Evolutionary conservation across 1,284 basidiomycete genomes (phyloP).

Genomic region (Heterobasidion annosum): DNA sequence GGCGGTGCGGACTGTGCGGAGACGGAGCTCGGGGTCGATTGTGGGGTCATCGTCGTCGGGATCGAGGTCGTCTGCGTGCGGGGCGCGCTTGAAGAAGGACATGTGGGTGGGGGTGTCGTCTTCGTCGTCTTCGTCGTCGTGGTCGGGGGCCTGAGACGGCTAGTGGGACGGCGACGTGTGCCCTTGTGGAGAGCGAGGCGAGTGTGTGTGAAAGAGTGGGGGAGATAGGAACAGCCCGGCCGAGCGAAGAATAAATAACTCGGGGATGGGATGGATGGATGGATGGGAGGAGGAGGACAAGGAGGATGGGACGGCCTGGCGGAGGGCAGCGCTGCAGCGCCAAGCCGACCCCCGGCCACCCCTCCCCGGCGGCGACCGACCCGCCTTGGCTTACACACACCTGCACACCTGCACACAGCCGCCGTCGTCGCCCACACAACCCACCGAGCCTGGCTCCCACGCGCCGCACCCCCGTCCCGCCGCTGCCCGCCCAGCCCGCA

Average conservation of each 20-base stretch:
- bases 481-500: no score
- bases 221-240: no score
- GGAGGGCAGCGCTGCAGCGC: background rate
- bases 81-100: conserved; percentile 9
- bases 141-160: background rate
- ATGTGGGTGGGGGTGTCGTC: conserved; percentile 7
- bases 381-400: no score
- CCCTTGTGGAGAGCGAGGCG: background rate
- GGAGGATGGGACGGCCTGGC: background rate
- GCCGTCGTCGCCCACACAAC: no score
- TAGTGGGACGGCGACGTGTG: background rate
- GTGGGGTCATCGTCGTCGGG: conserved; percentile 52
- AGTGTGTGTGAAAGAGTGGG: no score
- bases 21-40: conserved; percentile 78
- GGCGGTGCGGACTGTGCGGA: conserved; percentile 84
- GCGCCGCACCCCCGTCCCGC: no score
- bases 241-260: background rate
- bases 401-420: no score
- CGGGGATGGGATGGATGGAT: background rate
- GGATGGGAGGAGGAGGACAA: background rate
- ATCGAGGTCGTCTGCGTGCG: conserved; percentile 26
- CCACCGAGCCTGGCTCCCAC: no score
- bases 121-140: no score
- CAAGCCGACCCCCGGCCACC: background rate
- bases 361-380: no score